phyloP scores from a whole-genome alignment of 2,329 filamentous ascomycete species.

The Aspergillus spinulosporus region DNA sequence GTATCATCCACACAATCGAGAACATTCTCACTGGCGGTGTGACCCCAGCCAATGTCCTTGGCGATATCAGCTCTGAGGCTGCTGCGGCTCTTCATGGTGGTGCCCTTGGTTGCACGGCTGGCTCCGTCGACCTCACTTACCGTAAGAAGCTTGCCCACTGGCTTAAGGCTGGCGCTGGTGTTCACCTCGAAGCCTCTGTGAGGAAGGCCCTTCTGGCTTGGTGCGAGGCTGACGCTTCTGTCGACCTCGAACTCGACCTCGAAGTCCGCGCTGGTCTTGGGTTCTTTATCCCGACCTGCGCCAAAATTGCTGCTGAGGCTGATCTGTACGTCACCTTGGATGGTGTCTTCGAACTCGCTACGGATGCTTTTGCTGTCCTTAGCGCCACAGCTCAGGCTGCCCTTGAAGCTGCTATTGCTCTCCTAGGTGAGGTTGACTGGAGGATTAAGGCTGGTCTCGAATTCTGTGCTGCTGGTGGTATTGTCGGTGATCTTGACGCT shows the following conservation, averaged over 20 bases:
- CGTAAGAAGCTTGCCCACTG: constrained; percentile 33
- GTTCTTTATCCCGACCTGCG: constrained; percentile 36
- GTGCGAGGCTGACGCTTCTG: constrained; percentile 31
- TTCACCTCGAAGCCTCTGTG: constrained; percentile 28
- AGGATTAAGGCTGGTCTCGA: constrained; percentile 35
- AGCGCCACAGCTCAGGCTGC: constrained; percentile 30
- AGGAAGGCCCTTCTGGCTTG: constrained; percentile 34
- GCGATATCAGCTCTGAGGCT: constrained; percentile 34
- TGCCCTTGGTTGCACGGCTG: constrained; percentile 37
- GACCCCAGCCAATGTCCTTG: constrained; percentile 25
- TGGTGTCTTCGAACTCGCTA: constrained; percentile 34
- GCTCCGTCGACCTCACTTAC: constrained; percentile 28
- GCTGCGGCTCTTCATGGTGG: constrained; percentile 39
- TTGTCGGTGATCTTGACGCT: constrained; percentile 29
- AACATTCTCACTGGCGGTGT: constrained; percentile 28
- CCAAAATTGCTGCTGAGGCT: constrained; percentile 38
- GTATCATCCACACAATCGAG: constrained; percentile 26
- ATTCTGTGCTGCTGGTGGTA: constrained; percentile 37
- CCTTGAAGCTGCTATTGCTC: constrained; percentile 32
- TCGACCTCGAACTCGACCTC: constrained; percentile 23
- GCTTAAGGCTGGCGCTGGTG: constrained; percentile 27
- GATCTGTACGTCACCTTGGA: constrained; percentile 39
- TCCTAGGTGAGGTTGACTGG: constrained; percentile 26
- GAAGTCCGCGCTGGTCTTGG: constrained; percentile 34
- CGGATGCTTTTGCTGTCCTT: constrained; percentile 32